Evolutionary conservation across 768 basidiomycete species (phyloP).

Genomic region (Suillus discolor): DNA sequence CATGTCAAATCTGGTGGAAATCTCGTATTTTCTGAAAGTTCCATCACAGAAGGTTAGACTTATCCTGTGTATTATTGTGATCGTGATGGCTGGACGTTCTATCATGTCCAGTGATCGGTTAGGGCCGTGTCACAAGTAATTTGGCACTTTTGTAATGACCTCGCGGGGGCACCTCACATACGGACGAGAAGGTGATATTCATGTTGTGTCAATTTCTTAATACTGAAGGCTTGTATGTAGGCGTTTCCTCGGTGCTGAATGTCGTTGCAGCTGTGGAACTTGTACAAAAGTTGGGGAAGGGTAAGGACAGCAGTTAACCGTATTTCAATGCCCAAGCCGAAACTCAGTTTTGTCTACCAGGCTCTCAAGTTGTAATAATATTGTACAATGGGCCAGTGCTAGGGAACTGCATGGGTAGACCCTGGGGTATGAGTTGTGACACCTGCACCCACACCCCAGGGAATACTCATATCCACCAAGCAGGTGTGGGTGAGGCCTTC

Average conservation of each 20-base stretch:
- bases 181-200: constrained; percentile 83
- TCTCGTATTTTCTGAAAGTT: constrained; percentile 73
- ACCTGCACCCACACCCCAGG: too few species aligned
- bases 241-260: constrained; percentile 92
- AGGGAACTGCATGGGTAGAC: too few species aligned
- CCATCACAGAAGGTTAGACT: constrained; percentile 82
- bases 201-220: constrained; percentile 95
- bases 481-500: too few species aligned
- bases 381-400: constrained; percentile 71
- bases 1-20: constrained; percentile 81
- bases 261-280: constrained; percentile 92
- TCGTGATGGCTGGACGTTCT: constrained; percentile 1
- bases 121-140: constrained; percentile 94
- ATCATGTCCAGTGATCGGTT: constrained; percentile 76
- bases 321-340: not conserved
- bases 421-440: too few species aligned
- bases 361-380: constrained; percentile 84
- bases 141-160: constrained; percentile 77
- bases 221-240: constrained; percentile 90
- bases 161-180: constrained; percentile 85
- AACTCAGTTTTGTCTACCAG: constrained; percentile 39
- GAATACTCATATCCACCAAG: too few species aligned
- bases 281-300: constrained; percentile 82
- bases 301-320: constrained; percentile 34
- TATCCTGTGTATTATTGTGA: not conserved